These are phyloP conservation scores for Blastobotrys petasosporus DNA, from an alignment of 1,139 yeast genomes.

Conservation along the genomic window DNA sequence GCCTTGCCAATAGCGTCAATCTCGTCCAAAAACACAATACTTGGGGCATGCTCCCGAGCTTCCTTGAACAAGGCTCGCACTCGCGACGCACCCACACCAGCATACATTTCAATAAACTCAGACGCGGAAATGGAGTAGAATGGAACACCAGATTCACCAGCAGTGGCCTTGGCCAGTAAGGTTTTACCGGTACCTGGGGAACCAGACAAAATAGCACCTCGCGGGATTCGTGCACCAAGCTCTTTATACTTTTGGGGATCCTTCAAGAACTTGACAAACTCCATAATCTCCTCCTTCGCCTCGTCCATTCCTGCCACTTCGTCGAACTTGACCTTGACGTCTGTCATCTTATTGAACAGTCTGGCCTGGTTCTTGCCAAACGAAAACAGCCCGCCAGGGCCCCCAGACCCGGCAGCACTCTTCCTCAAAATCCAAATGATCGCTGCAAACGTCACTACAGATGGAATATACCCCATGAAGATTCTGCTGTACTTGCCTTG, in stretches of 20 bases:
- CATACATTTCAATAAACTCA: slow-evolving; percentile 98
- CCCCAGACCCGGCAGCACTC: slow-evolving; percentile 47
- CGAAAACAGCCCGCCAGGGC: slow-evolving; percentile 42
- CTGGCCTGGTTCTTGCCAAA: slow-evolving; percentile 89
- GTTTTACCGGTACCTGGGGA: slow-evolving; percentile 99
- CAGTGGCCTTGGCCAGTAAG: slow-evolving; percentile 94
- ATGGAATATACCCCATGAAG: slow-evolving; percentile 77
- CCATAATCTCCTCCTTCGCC: slow-evolving; percentile 98
- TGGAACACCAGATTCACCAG: slow-evolving; percentile 98
- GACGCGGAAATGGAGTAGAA: slow-evolving; percentile 93
- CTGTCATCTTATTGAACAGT: slow-evolving; percentile 85
- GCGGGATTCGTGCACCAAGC: slow-evolving; percentile 93
- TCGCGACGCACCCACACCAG: slow-evolving; percentile 97
- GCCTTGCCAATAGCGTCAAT: slow-evolving; percentile 98
- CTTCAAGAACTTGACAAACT: slow-evolving; percentile 87
- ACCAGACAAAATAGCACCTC: slow-evolving; percentile 95
- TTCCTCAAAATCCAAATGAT: slow-evolving; percentile 54
- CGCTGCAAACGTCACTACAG: slow-evolving; percentile 63
- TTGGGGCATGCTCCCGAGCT: slow-evolving; percentile 89
- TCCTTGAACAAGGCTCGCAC: slow-evolving; percentile 91
- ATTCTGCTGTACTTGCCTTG: slow-evolving; percentile 57
- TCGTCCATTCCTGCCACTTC: slow-evolving; percentile 98
- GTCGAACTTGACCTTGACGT: slow-evolving; percentile 77
- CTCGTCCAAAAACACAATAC: slow-evolving; percentile 92
- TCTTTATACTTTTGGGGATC: slow-evolving; percentile 84